Conservation (phyloP, 495 filamentous ascomycete genomes). For the Trichoderma orchidacearum region DNA sequence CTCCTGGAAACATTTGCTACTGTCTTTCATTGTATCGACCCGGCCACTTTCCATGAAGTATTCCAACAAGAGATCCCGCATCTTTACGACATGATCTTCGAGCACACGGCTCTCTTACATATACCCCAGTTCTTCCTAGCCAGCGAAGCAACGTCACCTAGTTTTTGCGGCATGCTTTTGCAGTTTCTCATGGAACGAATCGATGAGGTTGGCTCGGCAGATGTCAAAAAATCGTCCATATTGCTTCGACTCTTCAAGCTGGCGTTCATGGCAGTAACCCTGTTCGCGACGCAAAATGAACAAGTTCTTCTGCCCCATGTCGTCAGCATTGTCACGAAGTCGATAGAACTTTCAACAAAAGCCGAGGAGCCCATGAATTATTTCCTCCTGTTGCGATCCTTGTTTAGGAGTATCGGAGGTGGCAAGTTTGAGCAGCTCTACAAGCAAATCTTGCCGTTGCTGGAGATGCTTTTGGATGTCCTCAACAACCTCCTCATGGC, state of each 20-base stretch:
- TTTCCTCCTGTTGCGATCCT: constrained; percentile 78
- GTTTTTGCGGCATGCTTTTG: constrained; percentile 94
- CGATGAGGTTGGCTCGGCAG: constrained; percentile 81
- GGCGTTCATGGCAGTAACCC: constrained; percentile 97
- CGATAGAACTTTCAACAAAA: constrained; percentile 86
- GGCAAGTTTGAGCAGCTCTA: constrained; percentile 95
- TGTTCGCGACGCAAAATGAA: constrained; percentile 92
- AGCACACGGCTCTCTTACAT: constrained; percentile 85
- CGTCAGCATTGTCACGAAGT: constrained; percentile 88
- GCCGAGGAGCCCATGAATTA: constrained; percentile 99
- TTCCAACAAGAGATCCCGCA: constrained; percentile 95
- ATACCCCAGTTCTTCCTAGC: constrained; percentile 97
- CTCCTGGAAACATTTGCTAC: constrained; percentile 95
- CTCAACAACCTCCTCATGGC: constrained; percentile 86
- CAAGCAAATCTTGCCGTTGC: constrained; percentile 88
- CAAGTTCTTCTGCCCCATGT: constrained; percentile 91
- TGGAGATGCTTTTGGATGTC: constrained; percentile 95
- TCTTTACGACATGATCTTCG: constrained; percentile 95
- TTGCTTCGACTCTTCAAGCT: constrained; percentile 93
- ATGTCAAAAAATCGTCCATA: constrained; percentile 82
- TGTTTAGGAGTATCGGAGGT: constrained; percentile 94
- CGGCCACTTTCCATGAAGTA: constrained; percentile 95
- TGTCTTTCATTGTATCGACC: constrained; percentile 96
- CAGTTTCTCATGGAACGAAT: constrained; percentile 95
- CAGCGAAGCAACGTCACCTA: constrained; percentile 91